A percentile compares a stretch with the other conserved stretches of the same genome.
Conservation (phyloP, 768 basidiomycete genomes). For the Xerocomellus chrysenteron region DNA sequence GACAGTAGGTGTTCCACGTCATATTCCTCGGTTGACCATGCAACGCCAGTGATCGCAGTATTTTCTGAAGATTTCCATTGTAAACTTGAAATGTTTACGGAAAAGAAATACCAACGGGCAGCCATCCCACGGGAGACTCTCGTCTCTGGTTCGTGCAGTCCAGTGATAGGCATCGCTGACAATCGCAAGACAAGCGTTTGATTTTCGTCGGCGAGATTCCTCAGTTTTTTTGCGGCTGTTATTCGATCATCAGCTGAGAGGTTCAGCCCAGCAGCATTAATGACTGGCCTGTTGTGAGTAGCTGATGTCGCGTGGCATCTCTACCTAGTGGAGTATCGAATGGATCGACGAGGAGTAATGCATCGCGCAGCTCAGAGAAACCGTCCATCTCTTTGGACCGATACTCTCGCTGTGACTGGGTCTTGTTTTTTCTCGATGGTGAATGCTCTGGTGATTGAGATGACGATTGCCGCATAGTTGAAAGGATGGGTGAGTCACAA, state of each 20-base stretch:
- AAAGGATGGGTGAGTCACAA: slow-evolving; percentile 12
- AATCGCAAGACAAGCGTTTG: slow-evolving; percentile 16
- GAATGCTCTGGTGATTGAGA: slow-evolving; percentile 7
- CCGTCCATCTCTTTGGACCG: slow-evolving; percentile 32
- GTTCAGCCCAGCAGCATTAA: background rate
- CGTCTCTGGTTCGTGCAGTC: background rate
- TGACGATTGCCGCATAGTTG: slow-evolving; percentile 17
- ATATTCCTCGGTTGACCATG: slow-evolving; percentile 8
- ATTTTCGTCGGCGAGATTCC: slow-evolving; percentile 25
- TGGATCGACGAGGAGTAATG: slow-evolving; percentile 26
- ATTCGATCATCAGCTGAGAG: slow-evolving; percentile 1
- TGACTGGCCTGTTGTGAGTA: slow-evolving; percentile 24
- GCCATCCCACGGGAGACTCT: background rate
- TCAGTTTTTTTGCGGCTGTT: slow-evolving; percentile 51
- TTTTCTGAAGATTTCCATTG: slow-evolving; percentile 9
- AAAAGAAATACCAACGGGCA: slow-evolving; percentile 12
- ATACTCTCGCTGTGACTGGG: slow-evolving; percentile 30
- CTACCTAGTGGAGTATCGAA: slow-evolving; percentile 23
- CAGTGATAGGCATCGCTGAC: slow-evolving; percentile 11
- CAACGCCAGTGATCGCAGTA: background rate
- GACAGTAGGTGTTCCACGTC: slow-evolving; percentile 4
- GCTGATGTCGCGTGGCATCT: slow-evolving; percentile 31
- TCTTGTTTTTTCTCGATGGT: slow-evolving; percentile 20
- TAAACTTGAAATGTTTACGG: background rate
- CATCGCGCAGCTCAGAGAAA: slow-evolving; percentile 30